A percentile compares a stretch with the other conserved stretches of the same genome.
These are phyloP conservation scores for Neolentinus lepideus DNA, from an alignment of 1,284 basidiomycete species.

Conservation along the genomic window DNA sequence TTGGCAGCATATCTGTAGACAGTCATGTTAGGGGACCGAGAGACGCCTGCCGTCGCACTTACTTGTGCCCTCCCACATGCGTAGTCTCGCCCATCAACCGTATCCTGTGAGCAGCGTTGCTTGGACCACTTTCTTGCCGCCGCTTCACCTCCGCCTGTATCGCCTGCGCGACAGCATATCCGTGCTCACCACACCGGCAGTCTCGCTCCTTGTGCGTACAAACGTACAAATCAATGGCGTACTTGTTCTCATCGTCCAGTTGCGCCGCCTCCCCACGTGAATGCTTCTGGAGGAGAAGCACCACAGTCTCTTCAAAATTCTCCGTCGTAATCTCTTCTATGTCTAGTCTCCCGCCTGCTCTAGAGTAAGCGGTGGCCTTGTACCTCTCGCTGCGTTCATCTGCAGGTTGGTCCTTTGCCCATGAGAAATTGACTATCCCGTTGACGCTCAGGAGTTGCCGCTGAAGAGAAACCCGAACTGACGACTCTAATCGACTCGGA, in stretches of 20 bases:
- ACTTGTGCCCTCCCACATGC: constrained; percentile 86
- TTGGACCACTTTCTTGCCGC: constrained; percentile 13
- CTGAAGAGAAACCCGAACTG: constrained; percentile 44
- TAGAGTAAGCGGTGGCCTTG: neutral
- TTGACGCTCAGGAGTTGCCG: constrained; percentile 36
- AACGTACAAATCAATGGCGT: constrained; percentile 45
- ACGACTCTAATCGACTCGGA: constrained; percentile 40
- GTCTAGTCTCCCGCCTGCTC: constrained; percentile 1
- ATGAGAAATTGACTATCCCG: constrained; percentile 55
- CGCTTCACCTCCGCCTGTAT: constrained; percentile 20
- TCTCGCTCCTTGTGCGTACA: constrained; percentile 29
- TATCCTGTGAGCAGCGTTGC: constrained; percentile 14
- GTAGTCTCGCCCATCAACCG: constrained; percentile 54
- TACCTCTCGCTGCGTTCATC: neutral
- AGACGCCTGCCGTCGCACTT: constrained; percentile 19
- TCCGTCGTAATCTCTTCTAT: neutral
- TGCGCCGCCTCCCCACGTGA: neutral
- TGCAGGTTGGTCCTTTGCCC: constrained; percentile 27
- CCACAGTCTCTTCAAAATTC: neutral
- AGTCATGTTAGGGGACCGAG: constrained; percentile 1
- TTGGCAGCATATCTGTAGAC: constrained; percentile 69
- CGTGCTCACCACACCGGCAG: constrained; percentile 56
- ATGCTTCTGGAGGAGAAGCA: constrained; percentile 28
- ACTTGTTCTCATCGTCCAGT: constrained; percentile 15
- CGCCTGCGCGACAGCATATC: constrained; percentile 39